Conservation (phyloP, 345 rosid species). For the Excoecaria cochinchinensis region DNA sequence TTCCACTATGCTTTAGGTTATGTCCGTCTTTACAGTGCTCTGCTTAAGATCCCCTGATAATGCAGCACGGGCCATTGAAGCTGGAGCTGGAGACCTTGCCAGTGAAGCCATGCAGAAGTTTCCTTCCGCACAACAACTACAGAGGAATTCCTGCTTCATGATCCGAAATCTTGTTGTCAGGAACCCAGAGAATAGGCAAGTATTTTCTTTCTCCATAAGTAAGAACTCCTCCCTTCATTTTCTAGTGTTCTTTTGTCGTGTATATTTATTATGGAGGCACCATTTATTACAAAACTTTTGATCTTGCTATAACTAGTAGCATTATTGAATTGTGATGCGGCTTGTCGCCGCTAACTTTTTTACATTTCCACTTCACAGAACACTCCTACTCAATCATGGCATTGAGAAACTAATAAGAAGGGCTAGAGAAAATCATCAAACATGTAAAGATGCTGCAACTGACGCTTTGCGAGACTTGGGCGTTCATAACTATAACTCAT, state of each 20-base stretch:
- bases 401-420: slow-evolving; percentile 65
- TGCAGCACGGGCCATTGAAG: slow-evolving; percentile 80
- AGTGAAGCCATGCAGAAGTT: slow-evolving; percentile 83
- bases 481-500: slow-evolving; percentile 69
- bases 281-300: neutral
- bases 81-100: slow-evolving; percentile 91
- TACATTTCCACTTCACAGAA: slow-evolving; percentile 38
- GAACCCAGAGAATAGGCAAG: slow-evolving; percentile 83
- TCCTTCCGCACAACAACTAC: slow-evolving; percentile 67
- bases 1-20: slow-evolving; percentile 47
- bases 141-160: slow-evolving; percentile 78
- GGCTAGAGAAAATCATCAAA: slow-evolving; percentile 68
- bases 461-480: slow-evolving; percentile 95
- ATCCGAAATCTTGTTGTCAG: slow-evolving; percentile 83
- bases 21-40: slow-evolving; percentile 66
- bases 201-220: neutral
- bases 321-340: neutral
- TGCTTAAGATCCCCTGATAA: slow-evolving; percentile 86
- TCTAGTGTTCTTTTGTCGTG: no score
- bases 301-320: neutral
- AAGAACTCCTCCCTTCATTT: no score
- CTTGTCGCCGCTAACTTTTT: neutral
- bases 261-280: neutral
- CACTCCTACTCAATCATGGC: slow-evolving; percentile 62
- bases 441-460: slow-evolving; percentile 73